A percentile compares a stretch with the other conserved stretches of the same genome.
Evolutionary conservation across 495 filamentous ascomycete species (phyloP).

Genomic region (Penicillium macrosclerotiorum): DNA sequence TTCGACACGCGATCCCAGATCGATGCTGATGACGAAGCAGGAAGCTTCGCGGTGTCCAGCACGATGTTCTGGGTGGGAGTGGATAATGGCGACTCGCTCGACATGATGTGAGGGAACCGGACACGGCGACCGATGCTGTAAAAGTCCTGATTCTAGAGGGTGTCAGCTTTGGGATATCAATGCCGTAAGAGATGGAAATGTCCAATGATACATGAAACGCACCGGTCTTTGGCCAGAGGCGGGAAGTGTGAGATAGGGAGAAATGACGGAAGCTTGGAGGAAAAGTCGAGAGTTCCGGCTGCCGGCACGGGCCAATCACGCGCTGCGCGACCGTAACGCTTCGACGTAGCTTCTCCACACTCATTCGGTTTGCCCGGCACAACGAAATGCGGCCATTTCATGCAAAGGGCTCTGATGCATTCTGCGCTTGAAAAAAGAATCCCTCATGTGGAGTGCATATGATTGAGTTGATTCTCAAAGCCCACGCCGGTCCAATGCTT

Average conservation of each 20-base stretch:
- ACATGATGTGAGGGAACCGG: slow-evolving; percentile 37
- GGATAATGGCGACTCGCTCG: slow-evolving; percentile 39
- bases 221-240: slow-evolving; percentile 25
- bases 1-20: slow-evolving; percentile 85
- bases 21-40: slow-evolving; percentile 58
- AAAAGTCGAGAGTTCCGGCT: slow-evolving; percentile 31
- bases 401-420: no score
- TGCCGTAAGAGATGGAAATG: slow-evolving; percentile 1
- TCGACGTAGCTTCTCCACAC: slow-evolving; percentile 21
- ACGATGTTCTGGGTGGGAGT: slow-evolving; percentile 42
- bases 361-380: slow-evolving; percentile 9
- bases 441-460: no score
- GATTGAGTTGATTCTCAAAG: no score
- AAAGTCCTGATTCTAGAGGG: slow-evolving; percentile 17
- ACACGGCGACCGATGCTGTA: slow-evolving; percentile 21
- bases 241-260: slow-evolving; percentile 31
- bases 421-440: no score
- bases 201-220: slow-evolving; percentile 7
- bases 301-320: slow-evolving; percentile 37
- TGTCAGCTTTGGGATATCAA: slow-evolving; percentile 1
- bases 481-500: no score
- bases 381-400: not conserved
- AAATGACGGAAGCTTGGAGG: slow-evolving; percentile 35
- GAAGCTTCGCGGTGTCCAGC: slow-evolving; percentile 49
- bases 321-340: slow-evolving; percentile 21